phyloP scores from a whole-genome alignment of 345 rosid species.

The Mangifera indica region DNA sequence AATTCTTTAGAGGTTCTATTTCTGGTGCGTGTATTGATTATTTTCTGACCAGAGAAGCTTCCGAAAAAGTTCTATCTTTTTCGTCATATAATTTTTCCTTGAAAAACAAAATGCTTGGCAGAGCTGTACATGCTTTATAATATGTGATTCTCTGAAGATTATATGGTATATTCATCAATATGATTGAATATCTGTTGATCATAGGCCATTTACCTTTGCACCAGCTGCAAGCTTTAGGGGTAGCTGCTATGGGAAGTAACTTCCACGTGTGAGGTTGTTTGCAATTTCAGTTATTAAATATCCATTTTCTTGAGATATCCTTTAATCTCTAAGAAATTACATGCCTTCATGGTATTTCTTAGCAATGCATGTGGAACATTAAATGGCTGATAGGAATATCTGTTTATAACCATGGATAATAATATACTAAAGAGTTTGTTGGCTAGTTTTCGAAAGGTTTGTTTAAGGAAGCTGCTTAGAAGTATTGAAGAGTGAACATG shows the following conservation, averaged over 20 bases:
- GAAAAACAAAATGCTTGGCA: no score
- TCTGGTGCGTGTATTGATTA: neutral
- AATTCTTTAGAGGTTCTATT: neutral
- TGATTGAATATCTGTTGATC: neutral
- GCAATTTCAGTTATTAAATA: conserved; percentile 5
- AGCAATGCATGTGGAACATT: neutral
- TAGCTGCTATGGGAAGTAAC: conserved; percentile 78
- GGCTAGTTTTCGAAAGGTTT: no score
- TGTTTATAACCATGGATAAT: no score
- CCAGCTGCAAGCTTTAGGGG: conserved; percentile 64
- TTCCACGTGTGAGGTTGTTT: conserved; percentile 44
- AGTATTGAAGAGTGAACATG: no score
- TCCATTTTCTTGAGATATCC: neutral
- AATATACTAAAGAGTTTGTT: no score
- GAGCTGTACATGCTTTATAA: neutral
- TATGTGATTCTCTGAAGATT: neutral
- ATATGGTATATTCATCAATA: neutral
- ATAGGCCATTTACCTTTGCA: conserved; percentile 77
- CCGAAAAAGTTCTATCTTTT: neutral
- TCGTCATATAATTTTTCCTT: no score
- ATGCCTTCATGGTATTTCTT: neutral
- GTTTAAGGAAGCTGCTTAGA: no score
- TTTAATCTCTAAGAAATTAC: neutral
- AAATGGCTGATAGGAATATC: no score
- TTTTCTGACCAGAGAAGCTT: neutral